Conservation (phyloP, 768 basidiomycete species). For the Clitopilus passeckerianus region DNA sequence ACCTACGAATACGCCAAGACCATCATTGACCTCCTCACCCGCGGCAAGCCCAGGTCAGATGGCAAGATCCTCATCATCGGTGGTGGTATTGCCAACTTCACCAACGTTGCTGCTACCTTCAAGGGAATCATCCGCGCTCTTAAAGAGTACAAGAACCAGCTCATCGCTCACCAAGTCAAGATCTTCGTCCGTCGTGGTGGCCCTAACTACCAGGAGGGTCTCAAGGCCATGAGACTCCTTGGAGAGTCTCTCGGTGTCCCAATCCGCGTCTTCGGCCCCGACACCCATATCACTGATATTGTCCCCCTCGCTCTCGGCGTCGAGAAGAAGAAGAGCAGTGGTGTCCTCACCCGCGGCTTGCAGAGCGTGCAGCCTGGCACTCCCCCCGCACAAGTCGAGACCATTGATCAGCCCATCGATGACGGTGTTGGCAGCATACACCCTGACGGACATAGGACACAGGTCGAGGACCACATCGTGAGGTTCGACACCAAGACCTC, state of each 20-base stretch:
- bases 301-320: conserved; percentile 97
- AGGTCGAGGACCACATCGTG: conserved; percentile 86
- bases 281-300: conserved; percentile 97
- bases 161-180: conserved; percentile 81
- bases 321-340: conserved; percentile 41
- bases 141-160: conserved; percentile 84
- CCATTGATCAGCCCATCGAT: conserved; percentile 32
- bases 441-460: conserved; percentile 74
- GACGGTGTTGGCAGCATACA: conserved; percentile 67
- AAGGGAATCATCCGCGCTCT: conserved; percentile 99
- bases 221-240: conserved; percentile 97
- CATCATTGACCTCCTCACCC: conserved; percentile 93
- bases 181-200: conserved; percentile 98
- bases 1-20: conserved; percentile 99
- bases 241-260: conserved; percentile 97
- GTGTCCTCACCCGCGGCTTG: conserved; percentile 20
- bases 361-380: conserved; percentile 33
- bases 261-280: conserved; percentile 95
- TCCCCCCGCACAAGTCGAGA: conserved; percentile 30
- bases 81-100: conserved; percentile 99
- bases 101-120: conserved; percentile 98
- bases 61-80: conserved; percentile 99
- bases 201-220: conserved; percentile 96
- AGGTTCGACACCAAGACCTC: conserved; percentile 61
- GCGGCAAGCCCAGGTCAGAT: conserved; percentile 73